Base-by-base conservation (phyloP, 1,284 basidiomycete species). In the Cutaneotrichosporon sp. region DNA sequence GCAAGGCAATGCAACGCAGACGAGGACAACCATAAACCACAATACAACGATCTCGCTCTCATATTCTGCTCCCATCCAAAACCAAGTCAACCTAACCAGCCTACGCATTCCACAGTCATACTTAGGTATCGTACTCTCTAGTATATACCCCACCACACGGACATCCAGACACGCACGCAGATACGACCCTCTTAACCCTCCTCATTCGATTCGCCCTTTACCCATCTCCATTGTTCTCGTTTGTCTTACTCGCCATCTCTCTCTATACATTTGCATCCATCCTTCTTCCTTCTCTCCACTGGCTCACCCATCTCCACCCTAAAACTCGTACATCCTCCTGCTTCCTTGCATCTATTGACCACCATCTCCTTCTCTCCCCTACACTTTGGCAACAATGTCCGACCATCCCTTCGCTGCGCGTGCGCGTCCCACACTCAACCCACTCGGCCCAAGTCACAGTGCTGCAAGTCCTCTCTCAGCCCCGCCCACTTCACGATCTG, bases 381-480 rank as follows among this genome's bases (percentile, higher is more conserved):
- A 26, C 26, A 26, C 26, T 1, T 26, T 22, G 22, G 49, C 22
- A 6, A 31, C 31, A 14, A 53, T 53, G 51, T 53, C 51, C 51
- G 51, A 53, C 38, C 59, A 61, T 30, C 50, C 22, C 36, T 46
- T 38, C 46, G 21, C 42, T 18, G 42, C n/a, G 21, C 55, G 32
- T 31, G 51, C 51, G 31, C 51, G 51, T n/a, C 58, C 38, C 26
- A 42, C 47, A 9, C 58, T 40, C 22, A 42, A 50, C 31, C 56
- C 32, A 26, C 49, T 49, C 18, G 16, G 38, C 22, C 32, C 58
- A n/a, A n/a, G 36, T 9, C 46, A 50, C 5, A 53, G 58, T 38
- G 30, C 36, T 4, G 3, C 31, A 10, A 56, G 55, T n/a, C 30
- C 58, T 16, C 22, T 22, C 13, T 40, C 22, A 22, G 26, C 58